These are phyloP conservation scores for Ammopiptanthus mongolicus DNA, from an alignment of 306 rosid species.

Conservation along the genomic window DNA sequence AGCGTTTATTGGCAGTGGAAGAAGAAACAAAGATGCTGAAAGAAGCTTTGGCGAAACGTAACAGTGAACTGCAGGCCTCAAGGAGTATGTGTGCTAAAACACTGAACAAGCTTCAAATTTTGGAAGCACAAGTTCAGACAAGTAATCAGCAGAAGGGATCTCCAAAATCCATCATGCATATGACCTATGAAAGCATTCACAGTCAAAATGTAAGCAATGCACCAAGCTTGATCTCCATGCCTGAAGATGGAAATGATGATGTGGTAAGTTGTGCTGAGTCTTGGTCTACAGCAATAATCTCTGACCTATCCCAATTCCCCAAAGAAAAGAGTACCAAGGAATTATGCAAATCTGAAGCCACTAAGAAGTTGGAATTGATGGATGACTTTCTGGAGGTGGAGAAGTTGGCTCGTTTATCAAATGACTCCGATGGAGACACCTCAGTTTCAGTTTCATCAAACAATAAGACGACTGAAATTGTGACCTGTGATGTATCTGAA, in stretches of 20 bases:
- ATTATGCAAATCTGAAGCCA: constrained; percentile 53
- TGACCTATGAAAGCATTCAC: constrained; percentile 56
- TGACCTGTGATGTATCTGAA: constrained; percentile 40
- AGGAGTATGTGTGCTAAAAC: constrained; percentile 93
- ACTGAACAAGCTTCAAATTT: constrained; percentile 67
- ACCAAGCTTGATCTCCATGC: constrained; percentile 76
- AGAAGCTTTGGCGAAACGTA: constrained; percentile 97
- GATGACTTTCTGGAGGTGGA: constrained; percentile 99
- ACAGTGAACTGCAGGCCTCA: constrained; percentile 87
- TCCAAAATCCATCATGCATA: constrained; percentile 61
- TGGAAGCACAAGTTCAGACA: constrained; percentile 68
- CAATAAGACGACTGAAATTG: constrained; percentile 35
- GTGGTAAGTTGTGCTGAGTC: constrained; percentile 72
- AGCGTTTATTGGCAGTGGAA: constrained; percentile 72
- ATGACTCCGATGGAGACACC: constrained; percentile 46
- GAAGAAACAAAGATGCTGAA: constrained; percentile 98
- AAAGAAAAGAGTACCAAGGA: constrained; percentile 58
- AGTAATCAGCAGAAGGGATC: constrained; percentile 67
- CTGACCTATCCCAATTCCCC: constrained; percentile 58
- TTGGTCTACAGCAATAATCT: constrained; percentile 52
- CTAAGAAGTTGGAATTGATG: constrained; percentile 79
- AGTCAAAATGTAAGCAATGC: constrained; percentile 71
- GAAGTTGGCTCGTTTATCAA: constrained; percentile 76
- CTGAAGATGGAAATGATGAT: constrained; percentile 94
- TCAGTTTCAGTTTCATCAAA: constrained; percentile 38